Evolutionary conservation across 1,139 yeast genomes (phyloP), one percentile per base, ranked within the genome.

Genomic region (Blastobotrys indianensis): DNA sequence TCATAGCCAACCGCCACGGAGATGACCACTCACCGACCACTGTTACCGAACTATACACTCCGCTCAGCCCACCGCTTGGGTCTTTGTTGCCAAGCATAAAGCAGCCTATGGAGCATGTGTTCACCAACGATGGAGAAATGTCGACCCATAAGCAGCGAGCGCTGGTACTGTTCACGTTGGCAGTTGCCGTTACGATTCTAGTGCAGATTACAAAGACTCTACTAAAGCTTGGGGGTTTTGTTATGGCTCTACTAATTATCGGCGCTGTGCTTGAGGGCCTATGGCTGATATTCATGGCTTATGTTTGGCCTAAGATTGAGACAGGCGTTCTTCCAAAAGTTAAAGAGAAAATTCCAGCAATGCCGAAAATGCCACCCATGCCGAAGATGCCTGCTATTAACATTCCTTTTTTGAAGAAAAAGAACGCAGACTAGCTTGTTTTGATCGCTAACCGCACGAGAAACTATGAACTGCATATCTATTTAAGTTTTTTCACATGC

Each of bases 401-500:
- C 12, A 25, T 40, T 10, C 45, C 45, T 4, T 41, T 41, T 36
- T 16, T 35, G 25, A 41, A 41, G 12, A 41, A 41, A 10, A 41
- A 40, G 23, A 28, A 34, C 6, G 25, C 25, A 4, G 25, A 20
- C 4, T 20, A 20, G 25, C 6, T 20, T 4, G 25, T 20, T 20
- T 4, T 4, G 25, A 4, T 20, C 25, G 4, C 7, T 4, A 7
- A 4, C 25, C 25, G 25, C 25, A 20, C 6, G 7, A 4, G 25
- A 7, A 7, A 20, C 25, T 7, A 7, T 20, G 25, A n/a, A n/a
- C n/a, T n/a, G n/a, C n/a, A n/a, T n/a, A n/a, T n/a, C n/a, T n/a
- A n/a, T n/a, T n/a, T n/a, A n/a, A n/a, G n/a, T n/a, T n/a, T n/a
- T n/a, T n/a, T n/a, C n/a, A n/a, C n/a, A n/a, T n/a, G n/a, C n/a